phyloP scores from a whole-genome alignment of 805 yeast genomes.

The Maudiozyma saulgeensis region DNA sequence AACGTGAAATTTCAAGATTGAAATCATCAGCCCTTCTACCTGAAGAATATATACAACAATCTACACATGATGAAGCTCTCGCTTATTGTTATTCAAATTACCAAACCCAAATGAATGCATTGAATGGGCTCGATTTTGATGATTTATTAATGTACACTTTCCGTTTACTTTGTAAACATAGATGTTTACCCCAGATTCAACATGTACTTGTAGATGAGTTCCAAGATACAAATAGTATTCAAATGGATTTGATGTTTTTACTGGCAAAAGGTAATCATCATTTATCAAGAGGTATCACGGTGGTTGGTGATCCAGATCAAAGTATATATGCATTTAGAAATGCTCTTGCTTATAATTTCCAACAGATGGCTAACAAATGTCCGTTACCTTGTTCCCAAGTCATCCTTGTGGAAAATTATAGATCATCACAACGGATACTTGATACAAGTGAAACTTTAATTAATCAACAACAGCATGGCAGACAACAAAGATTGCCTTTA shows the following conservation, averaged over 20 bases:
- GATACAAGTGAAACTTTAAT: conserved; percentile 56
- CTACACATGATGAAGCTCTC: conserved; percentile 27
- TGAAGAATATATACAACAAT: conserved; percentile 28
- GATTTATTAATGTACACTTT: conserved; percentile 58
- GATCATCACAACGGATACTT: conserved; percentile 66
- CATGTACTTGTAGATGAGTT: conserved; percentile 89
- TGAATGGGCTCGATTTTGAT: conserved; percentile 65
- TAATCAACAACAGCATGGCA: conserved; percentile 40
- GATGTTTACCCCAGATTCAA: conserved; percentile 40
- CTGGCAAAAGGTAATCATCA: conserved; percentile 36
- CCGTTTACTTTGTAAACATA: conserved; percentile 35
- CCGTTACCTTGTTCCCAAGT: conserved; percentile 31
- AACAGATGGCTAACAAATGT: conserved; percentile 38
- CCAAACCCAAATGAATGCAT: conserved; percentile 36
- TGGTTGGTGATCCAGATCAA: conserved; percentile 96
- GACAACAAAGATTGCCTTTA: conserved; percentile 35
- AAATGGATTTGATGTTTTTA: conserved; percentile 54
- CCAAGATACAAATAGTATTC: conserved; percentile 81
- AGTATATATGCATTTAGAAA: conserved; percentile 83
- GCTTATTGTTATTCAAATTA: conserved; percentile 41
- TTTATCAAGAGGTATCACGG: conserved; percentile 51
- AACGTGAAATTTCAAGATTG: conserved; percentile 42
- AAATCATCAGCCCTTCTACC: conserved; percentile 46
- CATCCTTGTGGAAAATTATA: conserved; percentile 58
- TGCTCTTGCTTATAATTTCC: conserved; percentile 64